A percentile compares a stretch with the other conserved stretches of the same genome.
phyloP scores from a whole-genome alignment of 2,329 filamentous ascomycete species.

The Fusarium pininemorale region DNA sequence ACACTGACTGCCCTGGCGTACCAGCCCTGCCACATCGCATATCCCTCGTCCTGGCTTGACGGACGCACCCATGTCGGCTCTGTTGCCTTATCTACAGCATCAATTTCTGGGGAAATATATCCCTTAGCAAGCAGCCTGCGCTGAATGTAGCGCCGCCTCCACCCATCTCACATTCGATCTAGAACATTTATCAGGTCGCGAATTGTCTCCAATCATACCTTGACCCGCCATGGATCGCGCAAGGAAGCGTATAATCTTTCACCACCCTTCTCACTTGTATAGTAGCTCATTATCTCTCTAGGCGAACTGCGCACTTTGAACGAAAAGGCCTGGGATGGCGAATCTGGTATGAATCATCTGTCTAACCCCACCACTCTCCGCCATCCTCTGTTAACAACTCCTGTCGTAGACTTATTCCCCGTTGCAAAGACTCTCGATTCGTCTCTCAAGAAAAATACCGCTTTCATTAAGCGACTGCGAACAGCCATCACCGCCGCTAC shows the following conservation, averaged over 20 bases:
- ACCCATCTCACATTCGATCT: conserved; percentile 27
- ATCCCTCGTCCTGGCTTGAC: conserved; percentile 40
- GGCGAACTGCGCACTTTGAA: conserved; percentile 93
- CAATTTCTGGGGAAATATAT: conserved; percentile 50
- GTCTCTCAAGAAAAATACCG: conserved; percentile 96
- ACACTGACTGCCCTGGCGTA: conserved; percentile 9
- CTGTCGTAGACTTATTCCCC: conserved; percentile 73
- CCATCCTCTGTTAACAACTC: conserved; percentile 29
- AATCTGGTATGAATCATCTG: conserved; percentile 70
- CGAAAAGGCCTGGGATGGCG: conserved; percentile 85
- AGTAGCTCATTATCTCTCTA: conserved; percentile 50
- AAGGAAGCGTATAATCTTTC: conserved; percentile 64
- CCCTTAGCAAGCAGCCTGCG: conserved; percentile 53
- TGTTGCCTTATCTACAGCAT: conserved; percentile 48
- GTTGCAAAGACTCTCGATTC: conserved; percentile 87
- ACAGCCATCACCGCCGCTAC: conserved; percentile 86
- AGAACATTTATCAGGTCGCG: conserved; percentile 34
- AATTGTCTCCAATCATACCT: conserved; percentile 38
- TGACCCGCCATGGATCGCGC: conserved; percentile 69
- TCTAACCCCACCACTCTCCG: conserved; percentile 26
- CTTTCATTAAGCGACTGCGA: conserved; percentile 95
- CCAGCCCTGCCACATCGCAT: conserved; percentile 31
- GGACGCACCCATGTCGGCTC: conserved; percentile 53
- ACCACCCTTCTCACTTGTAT: neutral
- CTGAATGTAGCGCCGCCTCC: conserved; percentile 58